These are phyloP conservation scores for Penicillium rolfsii DNA, from an alignment of 2,329 filamentous ascomycete species.

Conservation along the genomic window DNA sequence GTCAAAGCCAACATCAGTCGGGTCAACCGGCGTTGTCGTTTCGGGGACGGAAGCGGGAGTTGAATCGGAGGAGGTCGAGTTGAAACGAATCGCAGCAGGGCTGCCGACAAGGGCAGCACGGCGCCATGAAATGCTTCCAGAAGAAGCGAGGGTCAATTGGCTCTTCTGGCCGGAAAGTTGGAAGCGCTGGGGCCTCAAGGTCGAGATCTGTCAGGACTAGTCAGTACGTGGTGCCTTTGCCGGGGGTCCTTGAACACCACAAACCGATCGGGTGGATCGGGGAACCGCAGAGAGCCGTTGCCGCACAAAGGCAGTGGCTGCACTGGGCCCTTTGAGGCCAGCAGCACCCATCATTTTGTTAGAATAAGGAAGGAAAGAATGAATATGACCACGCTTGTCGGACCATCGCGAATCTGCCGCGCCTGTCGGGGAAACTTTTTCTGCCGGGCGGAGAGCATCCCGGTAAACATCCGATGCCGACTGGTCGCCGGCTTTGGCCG, in stretches of 20 bases:
- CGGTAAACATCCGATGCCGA: conserved; percentile 22
- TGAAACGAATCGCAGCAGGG: conserved; percentile 41
- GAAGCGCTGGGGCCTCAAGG: conserved; percentile 35
- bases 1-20: conserved; percentile 29
- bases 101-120: conserved; percentile 27
- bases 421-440: conserved; percentile 39
- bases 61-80: conserved; percentile 39
- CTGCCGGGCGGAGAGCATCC: conserved; percentile 40
- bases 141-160: conserved; percentile 27
- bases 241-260: conserved; percentile 19
- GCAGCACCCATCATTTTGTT: conserved; percentile 59
- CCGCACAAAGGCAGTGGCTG: conserved; percentile 45
- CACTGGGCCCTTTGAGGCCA: conserved; percentile 55
- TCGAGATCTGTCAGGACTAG: conserved; percentile 38
- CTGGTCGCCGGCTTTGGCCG: neutral
- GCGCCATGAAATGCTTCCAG: conserved; percentile 30
- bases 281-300: conserved; percentile 34
- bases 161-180: conserved; percentile 27
- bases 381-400: conserved; percentile 18
- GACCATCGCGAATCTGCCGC: conserved; percentile 25
- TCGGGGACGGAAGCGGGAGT: conserved; percentile 23
- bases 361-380: conserved; percentile 15
- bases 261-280: conserved; percentile 42
- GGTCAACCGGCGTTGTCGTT: conserved; percentile 27
- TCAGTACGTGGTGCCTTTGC: conserved; percentile 22